Evolutionary conservation across 306 rosid species (phyloP).

Genomic region (Inga laurina): DNA sequence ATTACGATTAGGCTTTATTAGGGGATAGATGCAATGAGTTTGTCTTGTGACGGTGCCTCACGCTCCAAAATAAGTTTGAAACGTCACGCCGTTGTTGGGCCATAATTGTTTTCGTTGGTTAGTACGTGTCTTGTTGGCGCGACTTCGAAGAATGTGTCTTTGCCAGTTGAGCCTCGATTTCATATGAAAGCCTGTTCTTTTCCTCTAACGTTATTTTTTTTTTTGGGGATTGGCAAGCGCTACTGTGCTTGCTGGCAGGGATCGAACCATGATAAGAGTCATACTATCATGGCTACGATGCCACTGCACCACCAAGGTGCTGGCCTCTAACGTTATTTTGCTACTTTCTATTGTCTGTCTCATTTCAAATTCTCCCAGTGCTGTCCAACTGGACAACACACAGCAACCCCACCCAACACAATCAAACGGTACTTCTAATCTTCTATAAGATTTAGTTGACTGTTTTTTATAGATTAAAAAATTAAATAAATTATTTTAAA

Average conservation of each 20-base stretch:
- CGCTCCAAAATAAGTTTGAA: background rate
- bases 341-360: background rate
- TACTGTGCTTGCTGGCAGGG: too few species aligned
- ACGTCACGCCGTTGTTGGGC: background rate
- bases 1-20: background rate
- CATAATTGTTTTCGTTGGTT: background rate
- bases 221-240: too few species aligned
- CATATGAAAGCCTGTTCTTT: background rate
- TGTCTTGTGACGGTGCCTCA: background rate
- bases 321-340: background rate
- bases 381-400: background rate
- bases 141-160: background rate
- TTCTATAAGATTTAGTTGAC: too few species aligned
- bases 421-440: too few species aligned
- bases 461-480: too few species aligned
- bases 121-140: background rate
- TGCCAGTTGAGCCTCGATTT: background rate
- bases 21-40: background rate
- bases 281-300: too few species aligned
- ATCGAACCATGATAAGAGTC: too few species aligned
- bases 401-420: too few species aligned
- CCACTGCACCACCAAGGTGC: too few species aligned
- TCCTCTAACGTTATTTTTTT: background rate
- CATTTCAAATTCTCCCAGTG: background rate
- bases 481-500: too few species aligned